A percentile compares a stretch with the other conserved stretches of the same genome.
Evolutionary conservation across 805 yeast genomes (phyloP).

Genomic region (Wickerhamomyces canadensis): DNA sequence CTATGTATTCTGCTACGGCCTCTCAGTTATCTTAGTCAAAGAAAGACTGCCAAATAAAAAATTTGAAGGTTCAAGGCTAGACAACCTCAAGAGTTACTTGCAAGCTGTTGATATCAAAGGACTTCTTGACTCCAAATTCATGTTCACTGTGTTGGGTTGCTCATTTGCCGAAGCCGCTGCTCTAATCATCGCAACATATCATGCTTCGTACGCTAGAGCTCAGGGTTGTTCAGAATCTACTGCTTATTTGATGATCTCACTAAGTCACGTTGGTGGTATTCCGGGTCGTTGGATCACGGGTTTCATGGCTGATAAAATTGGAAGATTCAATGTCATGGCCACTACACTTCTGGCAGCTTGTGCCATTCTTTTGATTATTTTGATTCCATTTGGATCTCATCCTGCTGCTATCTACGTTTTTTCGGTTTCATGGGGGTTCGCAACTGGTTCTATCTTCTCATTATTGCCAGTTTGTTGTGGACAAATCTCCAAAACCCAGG

Average conservation of each 20-base stretch:
- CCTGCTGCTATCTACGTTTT: constrained; percentile 36
- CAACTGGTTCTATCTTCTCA: constrained; percentile 49
- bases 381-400: constrained; percentile 33
- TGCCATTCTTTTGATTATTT: constrained; percentile 28
- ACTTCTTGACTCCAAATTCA: constrained; percentile 39
- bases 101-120: constrained; percentile 30
- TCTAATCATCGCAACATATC: constrained; percentile 40
- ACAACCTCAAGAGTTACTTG: constrained; percentile 21
- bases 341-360: constrained; percentile 26
- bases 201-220: constrained; percentile 44
- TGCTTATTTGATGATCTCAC: constrained; percentile 39
- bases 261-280: constrained; percentile 36
- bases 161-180: constrained; percentile 42
- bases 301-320: constrained; percentile 35
- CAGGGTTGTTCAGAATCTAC: constrained; percentile 36
- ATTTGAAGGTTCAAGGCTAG: constrained; percentile 21
- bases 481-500: constrained; percentile 47
- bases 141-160: constrained; percentile 38
- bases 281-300: constrained; percentile 43
- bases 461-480: constrained; percentile 55
- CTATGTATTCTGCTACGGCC: constrained; percentile 29
- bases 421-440: constrained; percentile 44
- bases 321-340: constrained; percentile 49
- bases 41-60: constrained; percentile 34
- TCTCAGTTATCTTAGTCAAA: constrained; percentile 30